Conservation (phyloP, 805 yeast genomes). For the Suhomyces sp. region DNA sequence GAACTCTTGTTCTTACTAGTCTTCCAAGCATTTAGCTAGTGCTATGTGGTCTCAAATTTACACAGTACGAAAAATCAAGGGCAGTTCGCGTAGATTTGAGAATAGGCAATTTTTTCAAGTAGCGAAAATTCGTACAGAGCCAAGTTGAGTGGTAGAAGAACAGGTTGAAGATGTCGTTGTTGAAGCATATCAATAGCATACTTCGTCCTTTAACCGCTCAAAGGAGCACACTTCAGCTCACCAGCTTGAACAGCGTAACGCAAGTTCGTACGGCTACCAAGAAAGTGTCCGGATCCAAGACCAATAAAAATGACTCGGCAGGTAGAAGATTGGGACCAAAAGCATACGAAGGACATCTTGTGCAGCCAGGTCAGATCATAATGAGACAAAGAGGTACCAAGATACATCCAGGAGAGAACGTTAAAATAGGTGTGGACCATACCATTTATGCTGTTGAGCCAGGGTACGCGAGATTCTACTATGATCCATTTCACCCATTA, state of each 20-base stretch:
- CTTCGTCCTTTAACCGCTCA: slow-evolving; percentile 1
- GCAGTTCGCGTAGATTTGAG: slow-evolving; percentile 1
- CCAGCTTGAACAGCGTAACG: slow-evolving; percentile 7
- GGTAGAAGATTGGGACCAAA: slow-evolving; percentile 95
- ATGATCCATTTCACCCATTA: slow-evolving; percentile 94
- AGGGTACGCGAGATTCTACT: slow-evolving; percentile 86
- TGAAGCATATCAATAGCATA: slow-evolving; percentile 3
- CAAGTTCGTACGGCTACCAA: slow-evolving; percentile 88
- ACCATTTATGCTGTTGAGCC: slow-evolving; percentile 90
- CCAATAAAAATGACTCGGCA: slow-evolving; percentile 89
- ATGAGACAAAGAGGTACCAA: slow-evolving; percentile 94
- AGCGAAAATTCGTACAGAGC: not conserved
- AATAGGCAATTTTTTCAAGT: slow-evolving; percentile 3
- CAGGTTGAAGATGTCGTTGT: slow-evolving; percentile 1
- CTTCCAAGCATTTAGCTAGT: not conserved
- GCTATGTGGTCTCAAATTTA: not conserved
- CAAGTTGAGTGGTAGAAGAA: not conserved
- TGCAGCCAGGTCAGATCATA: slow-evolving; percentile 79
- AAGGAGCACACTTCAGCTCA: not conserved
- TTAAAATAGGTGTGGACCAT: slow-evolving; percentile 88
- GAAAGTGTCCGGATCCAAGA: slow-evolving; percentile 91
- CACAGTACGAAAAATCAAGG: not conserved
- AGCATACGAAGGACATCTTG: slow-evolving; percentile 73
- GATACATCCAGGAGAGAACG: slow-evolving; percentile 92
- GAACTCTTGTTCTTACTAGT: not conserved